Evolutionary conservation across 805 yeast genomes (phyloP).

Genomic region (Kodamaea leandrae): DNA sequence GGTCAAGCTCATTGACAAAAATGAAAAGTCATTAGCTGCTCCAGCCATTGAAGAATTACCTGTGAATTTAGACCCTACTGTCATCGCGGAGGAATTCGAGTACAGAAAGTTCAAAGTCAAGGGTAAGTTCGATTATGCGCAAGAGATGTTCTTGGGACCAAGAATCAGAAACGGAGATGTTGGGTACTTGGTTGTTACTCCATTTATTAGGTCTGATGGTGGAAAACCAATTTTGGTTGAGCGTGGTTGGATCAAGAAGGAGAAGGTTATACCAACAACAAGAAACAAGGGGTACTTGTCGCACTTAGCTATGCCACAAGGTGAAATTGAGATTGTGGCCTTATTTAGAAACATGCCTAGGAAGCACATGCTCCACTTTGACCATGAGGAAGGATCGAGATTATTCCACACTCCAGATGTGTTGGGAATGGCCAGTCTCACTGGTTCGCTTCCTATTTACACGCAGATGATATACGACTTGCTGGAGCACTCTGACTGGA

Average conservation of each 20-base stretch:
- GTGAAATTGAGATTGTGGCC: constrained; percentile 69
- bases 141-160: constrained; percentile 93
- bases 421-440: constrained; percentile 69
- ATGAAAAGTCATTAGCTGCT: constrained; percentile 77
- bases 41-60: constrained; percentile 72
- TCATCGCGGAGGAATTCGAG: constrained; percentile 64
- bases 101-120: constrained; percentile 73
- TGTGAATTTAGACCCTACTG: constrained; percentile 57
- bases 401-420: constrained; percentile 80
- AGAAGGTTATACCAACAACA: constrained; percentile 52
- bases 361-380: constrained; percentile 64
- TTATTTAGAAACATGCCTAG: constrained; percentile 67
- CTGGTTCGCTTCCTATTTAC: constrained; percentile 69
- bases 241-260: constrained; percentile 88
- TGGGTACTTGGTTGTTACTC: constrained; percentile 81
- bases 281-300: constrained; percentile 51
- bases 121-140: constrained; percentile 78
- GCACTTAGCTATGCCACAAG: constrained; percentile 71
- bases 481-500: constrained; percentile 60
- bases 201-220: constrained; percentile 71
- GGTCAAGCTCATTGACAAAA: constrained; percentile 70
- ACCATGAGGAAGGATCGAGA: constrained; percentile 62
- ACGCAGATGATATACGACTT: constrained; percentile 70
- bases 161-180: constrained; percentile 61
- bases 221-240: constrained; percentile 78